phyloP scores from a whole-genome alignment of 208 protist genomes.

The Leishmania gerbilli region DNA sequence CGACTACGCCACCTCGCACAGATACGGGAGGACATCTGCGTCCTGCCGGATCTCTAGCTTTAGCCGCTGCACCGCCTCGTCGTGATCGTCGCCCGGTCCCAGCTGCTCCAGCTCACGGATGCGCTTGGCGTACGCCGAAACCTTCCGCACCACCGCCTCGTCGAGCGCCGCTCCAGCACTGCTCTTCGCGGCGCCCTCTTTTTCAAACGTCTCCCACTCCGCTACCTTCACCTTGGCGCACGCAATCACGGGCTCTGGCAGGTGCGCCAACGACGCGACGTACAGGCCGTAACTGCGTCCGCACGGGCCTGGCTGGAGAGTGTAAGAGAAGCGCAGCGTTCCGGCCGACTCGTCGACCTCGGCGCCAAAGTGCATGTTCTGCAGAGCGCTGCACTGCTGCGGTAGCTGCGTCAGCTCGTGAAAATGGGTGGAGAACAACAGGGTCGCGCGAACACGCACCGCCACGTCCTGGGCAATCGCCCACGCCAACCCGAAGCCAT shows the following conservation, averaged over 20 bases:
- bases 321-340: conserved; percentile 87
- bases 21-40: conserved; percentile 27
- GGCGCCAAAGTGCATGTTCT: conserved; percentile 89
- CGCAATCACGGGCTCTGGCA: conserved; percentile 84
- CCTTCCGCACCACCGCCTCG: conserved; percentile 34
- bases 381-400: conserved; percentile 42
- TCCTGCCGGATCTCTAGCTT: conserved; percentile 59
- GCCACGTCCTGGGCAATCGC: conserved; percentile 97
- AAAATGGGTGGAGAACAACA: conserved; percentile 99
- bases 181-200: conserved; percentile 4
- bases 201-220: conserved; percentile 87
- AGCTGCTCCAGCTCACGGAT: conserved; percentile 53
- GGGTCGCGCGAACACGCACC: conserved; percentile 72
- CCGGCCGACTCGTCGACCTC: conserved; percentile 62
- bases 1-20: conserved; percentile 12
- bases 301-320: conserved; percentile 85
- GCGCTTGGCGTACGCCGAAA: conserved; percentile 70
- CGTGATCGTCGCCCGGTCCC: conserved; percentile 20
- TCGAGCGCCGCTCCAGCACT: conserved; percentile 9
- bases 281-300: conserved; percentile 93
- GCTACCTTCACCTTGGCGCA: conserved; percentile 80
- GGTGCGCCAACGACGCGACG: conserved; percentile 87
- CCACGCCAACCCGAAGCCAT: conserved; percentile 99
- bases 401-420: conserved; percentile 98
- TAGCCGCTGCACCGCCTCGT: conserved; percentile 39